phyloP scores from a whole-genome alignment of 179 eudicot genomes.

The Beta lomatogona region DNA sequence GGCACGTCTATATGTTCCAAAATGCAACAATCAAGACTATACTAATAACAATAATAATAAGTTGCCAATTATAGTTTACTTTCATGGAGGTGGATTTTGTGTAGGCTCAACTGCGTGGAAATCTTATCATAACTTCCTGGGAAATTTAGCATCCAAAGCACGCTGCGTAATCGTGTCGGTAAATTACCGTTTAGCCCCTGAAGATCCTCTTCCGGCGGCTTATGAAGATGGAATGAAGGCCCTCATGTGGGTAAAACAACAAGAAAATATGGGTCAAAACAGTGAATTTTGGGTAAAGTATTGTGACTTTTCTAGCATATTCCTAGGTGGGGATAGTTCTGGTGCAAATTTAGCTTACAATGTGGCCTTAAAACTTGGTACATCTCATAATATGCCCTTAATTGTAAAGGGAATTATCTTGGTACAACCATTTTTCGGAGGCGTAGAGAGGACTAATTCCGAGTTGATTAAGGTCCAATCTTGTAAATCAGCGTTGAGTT shows the following conservation, averaged over 20 bases:
- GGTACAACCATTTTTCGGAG: constrained; percentile 81
- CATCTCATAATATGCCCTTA: neutral
- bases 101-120: constrained; percentile 57
- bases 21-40: neutral
- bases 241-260: constrained; percentile 46
- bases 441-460: constrained; percentile 63
- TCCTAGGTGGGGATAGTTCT: constrained; percentile 59
- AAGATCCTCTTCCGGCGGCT: constrained; percentile 58
- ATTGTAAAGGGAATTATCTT: constrained; percentile 46
- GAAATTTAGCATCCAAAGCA: constrained; percentile 39
- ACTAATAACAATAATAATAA: neutral
- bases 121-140: constrained; percentile 52
- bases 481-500: constrained; percentile 42
- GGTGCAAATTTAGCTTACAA: constrained; percentile 67
- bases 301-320: constrained; percentile 41
- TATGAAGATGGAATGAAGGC: constrained; percentile 58
- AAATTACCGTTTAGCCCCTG: constrained; percentile 62
- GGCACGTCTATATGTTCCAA: constrained; percentile 67
- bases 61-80: constrained; percentile 40
- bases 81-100: constrained; percentile 69
- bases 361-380: constrained; percentile 33
- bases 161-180: constrained; percentile 46
- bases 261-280: constrained; percentile 14
- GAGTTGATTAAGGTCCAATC: constrained; percentile 43
- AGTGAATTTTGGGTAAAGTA: constrained; percentile 41